phyloP scores from a whole-genome alignment of 495 filamentous ascomycete species.

The Hypoxylon rickii region DNA sequence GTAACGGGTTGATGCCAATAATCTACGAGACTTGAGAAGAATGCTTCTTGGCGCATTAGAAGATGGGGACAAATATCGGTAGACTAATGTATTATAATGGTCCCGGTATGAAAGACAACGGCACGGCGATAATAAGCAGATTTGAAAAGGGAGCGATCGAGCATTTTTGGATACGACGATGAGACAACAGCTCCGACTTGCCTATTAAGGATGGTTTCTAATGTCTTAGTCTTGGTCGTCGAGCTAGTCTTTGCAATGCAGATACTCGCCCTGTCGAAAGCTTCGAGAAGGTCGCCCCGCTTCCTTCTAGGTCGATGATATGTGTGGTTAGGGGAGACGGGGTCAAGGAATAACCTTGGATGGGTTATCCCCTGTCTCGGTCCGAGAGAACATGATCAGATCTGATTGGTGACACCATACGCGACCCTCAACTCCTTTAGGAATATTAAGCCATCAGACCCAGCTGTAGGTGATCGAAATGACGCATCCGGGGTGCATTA shows the following conservation, averaged over 20 bases:
- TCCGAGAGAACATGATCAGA: slow-evolving; percentile 17
- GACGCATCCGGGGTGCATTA: slow-evolving; percentile 35
- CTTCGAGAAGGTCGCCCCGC: slow-evolving; percentile 34
- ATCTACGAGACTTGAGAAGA: slow-evolving; percentile 2
- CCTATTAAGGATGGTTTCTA: slow-evolving; percentile 30
- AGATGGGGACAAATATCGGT: slow-evolving; percentile 5
- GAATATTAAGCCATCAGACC: slow-evolving; percentile 13
- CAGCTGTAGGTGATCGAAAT: slow-evolving; percentile 30
- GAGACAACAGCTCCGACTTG: slow-evolving; percentile 30
- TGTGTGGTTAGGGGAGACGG: slow-evolving; percentile 4
- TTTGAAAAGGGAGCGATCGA: slow-evolving; percentile 1
- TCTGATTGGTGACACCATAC: slow-evolving; percentile 24
- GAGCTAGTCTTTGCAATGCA: slow-evolving; percentile 12
- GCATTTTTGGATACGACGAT: slow-evolving; percentile 18
- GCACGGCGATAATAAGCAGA: background rate
- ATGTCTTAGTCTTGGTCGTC: slow-evolving; percentile 20
- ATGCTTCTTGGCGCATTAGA: slow-evolving; percentile 1
- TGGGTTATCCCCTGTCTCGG: slow-evolving; percentile 27
- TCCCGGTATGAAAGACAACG: background rate
- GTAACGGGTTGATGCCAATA: background rate
- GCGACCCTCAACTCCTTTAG: slow-evolving; percentile 21
- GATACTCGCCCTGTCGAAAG: slow-evolving; percentile 20
- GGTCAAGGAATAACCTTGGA: slow-evolving; percentile 30
- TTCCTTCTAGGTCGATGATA: slow-evolving; percentile 7
- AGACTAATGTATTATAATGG: slow-evolving; percentile 6